These are phyloP conservation scores for Cylindrodendrum hubeiense DNA, from an alignment of 2,329 filamentous ascomycete genomes.

Conservation along the genomic window DNA sequence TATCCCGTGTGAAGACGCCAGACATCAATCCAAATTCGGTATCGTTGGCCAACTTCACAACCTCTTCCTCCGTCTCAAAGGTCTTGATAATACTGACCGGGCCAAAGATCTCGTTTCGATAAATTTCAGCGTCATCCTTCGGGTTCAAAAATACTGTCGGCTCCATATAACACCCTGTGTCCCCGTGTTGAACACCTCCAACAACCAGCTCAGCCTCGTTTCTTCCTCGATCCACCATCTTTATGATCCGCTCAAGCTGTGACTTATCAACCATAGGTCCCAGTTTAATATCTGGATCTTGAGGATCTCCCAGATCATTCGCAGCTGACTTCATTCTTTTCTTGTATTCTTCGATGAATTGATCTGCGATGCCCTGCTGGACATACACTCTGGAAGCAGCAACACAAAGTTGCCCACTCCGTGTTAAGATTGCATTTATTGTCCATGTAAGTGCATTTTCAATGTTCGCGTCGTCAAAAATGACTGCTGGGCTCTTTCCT, in stretches of 20 bases:
- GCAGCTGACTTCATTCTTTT: constrained; percentile 21
- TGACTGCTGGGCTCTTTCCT: constrained; percentile 70
- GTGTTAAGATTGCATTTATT: constrained; percentile 21
- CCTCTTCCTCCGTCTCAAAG: constrained; percentile 25
- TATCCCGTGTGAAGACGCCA: constrained; percentile 21
- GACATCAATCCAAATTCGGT: constrained; percentile 28
- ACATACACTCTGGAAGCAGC: constrained; percentile 23
- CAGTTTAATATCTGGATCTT: constrained; percentile 13
- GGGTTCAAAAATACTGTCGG: constrained; percentile 26
- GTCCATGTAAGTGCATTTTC: constrained; percentile 30
- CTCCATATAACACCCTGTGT: constrained; percentile 23
- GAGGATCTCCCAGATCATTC: constrained; percentile 21
- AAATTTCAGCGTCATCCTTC: constrained; percentile 18
- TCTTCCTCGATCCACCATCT: constrained; percentile 20
- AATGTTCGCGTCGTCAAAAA: constrained; percentile 67
- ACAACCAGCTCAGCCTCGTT: constrained; percentile 23
- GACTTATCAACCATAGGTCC: constrained; percentile 22
- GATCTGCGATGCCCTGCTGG: constrained; percentile 15
- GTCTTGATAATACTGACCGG: constrained; percentile 28
- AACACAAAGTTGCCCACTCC: constrained; percentile 27
- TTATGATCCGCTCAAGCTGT: constrained; percentile 19
- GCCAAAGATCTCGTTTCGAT: constrained; percentile 23
- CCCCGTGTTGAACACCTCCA: constrained; percentile 20
- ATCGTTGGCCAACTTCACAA: constrained; percentile 24
- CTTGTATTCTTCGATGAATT: constrained; percentile 25